These are phyloP conservation scores for Yamadazyma taylorii DNA, from an alignment of 1,139 yeast genomes.

Conservation along the genomic window DNA sequence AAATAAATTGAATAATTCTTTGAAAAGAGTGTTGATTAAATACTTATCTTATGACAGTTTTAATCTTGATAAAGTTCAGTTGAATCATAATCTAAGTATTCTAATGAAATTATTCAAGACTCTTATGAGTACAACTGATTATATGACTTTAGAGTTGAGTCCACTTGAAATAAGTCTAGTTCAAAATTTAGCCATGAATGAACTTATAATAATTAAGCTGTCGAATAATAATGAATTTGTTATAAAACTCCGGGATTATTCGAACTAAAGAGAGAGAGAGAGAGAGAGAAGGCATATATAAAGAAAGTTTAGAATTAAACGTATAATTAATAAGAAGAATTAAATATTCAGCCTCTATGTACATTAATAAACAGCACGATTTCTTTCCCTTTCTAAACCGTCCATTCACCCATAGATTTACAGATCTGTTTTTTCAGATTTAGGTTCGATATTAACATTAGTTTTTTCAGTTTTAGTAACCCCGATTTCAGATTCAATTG, in stretches of 20 bases:
- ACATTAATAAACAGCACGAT: too few species aligned
- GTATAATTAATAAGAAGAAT: neutral
- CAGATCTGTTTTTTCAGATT: neutral
- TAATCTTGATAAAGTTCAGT: conserved; percentile 3
- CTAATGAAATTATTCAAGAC: conserved; percentile 7
- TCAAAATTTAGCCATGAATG: conserved; percentile 19
- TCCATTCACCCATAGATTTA: neutral
- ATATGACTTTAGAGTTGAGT: conserved; percentile 17
- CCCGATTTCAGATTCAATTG: conserved; percentile 14
- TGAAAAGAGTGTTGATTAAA: conserved; percentile 3
- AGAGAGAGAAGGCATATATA: neutral
- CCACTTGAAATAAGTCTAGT: conserved; percentile 17
- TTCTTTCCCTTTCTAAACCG: too few species aligned
- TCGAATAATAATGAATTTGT: conserved; percentile 13
- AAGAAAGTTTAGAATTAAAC: neutral
- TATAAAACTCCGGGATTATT: conserved; percentile 9
- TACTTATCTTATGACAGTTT: conserved; percentile 9
- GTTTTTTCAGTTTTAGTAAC: conserved; percentile 9
- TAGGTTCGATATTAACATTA: conserved; percentile 9
- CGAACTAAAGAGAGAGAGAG: neutral
- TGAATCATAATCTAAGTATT: conserved; percentile 5
- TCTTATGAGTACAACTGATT: conserved; percentile 15
- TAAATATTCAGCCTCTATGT: too few species aligned
- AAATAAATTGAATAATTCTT: neutral
- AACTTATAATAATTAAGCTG: conserved; percentile 13